Conservation (phyloP, 1,284 basidiomycete genomes). For the Boletus sp. region DNA sequence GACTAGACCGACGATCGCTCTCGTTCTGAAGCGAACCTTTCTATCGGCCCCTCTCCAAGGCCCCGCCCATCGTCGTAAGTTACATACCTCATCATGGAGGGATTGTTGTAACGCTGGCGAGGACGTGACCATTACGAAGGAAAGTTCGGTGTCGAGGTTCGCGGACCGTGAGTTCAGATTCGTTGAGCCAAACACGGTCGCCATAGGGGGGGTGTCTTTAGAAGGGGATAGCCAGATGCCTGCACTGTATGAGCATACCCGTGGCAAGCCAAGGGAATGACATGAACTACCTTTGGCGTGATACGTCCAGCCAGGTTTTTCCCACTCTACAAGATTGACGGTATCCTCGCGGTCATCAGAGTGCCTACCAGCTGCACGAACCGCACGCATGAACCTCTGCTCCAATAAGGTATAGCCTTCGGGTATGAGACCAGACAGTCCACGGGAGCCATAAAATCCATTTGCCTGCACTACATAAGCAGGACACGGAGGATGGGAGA, state of each 20-base stretch:
- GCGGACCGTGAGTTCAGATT: conserved; percentile 93
- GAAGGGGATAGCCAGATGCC: conserved; percentile 83
- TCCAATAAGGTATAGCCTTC: conserved; percentile 93
- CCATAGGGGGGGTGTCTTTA: conserved; percentile 49
- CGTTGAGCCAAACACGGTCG: conserved; percentile 92
- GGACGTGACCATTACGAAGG: conserved; percentile 78
- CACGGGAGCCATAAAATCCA: conserved; percentile 88
- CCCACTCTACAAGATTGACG: conserved; percentile 85
- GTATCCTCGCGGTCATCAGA: conserved; percentile 43
- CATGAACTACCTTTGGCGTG: conserved; percentile 83
- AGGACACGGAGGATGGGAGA: not conserved
- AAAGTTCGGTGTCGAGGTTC: conserved; percentile 89
- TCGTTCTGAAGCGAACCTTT: conserved; percentile 67
- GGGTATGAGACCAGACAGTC: conserved; percentile 89
- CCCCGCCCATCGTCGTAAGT: conserved; percentile 43
- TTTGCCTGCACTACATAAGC: conserved; percentile 64
- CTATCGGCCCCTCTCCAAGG: conserved; percentile 63
- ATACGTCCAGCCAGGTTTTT: conserved; percentile 92
- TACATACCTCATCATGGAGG: conserved; percentile 44
- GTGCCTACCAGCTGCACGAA: conserved; percentile 47
- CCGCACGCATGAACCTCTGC: conserved; percentile 75
- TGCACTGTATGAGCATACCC: conserved; percentile 31
- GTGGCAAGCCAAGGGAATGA: conserved; percentile 3
- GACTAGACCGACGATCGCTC: conserved; percentile 59
- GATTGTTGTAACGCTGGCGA: conserved; percentile 39